Base-by-base conservation (phyloP, 2,329 filamentous ascomycete species). In the Venturia pyrina region DNA sequence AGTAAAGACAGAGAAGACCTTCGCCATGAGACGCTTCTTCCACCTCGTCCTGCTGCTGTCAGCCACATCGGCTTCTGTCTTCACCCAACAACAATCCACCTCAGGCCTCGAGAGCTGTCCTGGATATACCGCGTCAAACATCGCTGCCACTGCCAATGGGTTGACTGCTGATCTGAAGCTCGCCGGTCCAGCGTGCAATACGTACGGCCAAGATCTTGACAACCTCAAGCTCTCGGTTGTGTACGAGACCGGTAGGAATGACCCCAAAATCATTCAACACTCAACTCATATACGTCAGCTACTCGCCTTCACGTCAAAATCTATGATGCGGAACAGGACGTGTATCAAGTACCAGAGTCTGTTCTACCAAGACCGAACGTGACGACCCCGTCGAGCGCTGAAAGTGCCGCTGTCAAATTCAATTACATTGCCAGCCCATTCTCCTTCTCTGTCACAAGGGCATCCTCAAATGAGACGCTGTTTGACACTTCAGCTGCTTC, bases 231-330 rank as follows among this genome's bases (percentile, higher is more conserved):
- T 89, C 65, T 74, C 80, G 8, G 86, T 88, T 19, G 82, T 86
- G 68, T 87, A 87, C 71, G 81, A 89, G 71, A 83, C 81, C 46
- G 78, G 85, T 87, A 75, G 70, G 65, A 24, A 21, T 67, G 64
- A 50, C n/a, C 32, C 61, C 34, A 48, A 28, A 67, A 15, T 24
- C 19, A n/a, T 3, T 6, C 56, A 21, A 6, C 5, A 37, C 44
- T 8, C 37, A 62, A 62, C 61, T 66, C n/a, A 66, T 17, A 5
- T 37, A 24, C 43, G 62, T 41, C 46, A 88, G 87, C 85, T 57
- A 79, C 82, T 28, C 86, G 89, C n/a, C 81, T 92, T 3, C 89
- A 91, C 72, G 86, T 92, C 72, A 83, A 89, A 71, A 90, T 92
- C 66, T 85, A 87, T 68, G 90, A 93, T 74, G 81, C 83, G 6